Evolutionary conservation across 2,329 filamentous ascomycete genomes (phyloP), one percentile per base, ranked within the genome.

Genomic region (Neonectria coccinea): DNA sequence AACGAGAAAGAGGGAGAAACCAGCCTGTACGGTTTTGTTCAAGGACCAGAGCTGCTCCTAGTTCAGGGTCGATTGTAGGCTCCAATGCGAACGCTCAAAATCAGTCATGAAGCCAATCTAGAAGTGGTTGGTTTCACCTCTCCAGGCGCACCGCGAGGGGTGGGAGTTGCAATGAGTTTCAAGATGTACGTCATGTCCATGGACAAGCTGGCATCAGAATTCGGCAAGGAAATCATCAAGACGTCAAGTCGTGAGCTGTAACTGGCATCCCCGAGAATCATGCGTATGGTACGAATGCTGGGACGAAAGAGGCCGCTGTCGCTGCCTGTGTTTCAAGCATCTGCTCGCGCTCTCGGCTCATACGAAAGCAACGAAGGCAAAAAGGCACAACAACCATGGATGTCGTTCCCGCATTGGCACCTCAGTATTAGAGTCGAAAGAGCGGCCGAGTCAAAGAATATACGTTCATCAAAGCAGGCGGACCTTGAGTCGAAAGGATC

Each of bases 391-490:
- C 66, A 65, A 67, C 67, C 66, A 70, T 67, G 67, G 67, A 72
- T 68, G 51, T 67, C 56, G 64, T 56, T 64, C 55, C 65, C 52
- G 60, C 62, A 56, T 56, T 65, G 63, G 62, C 61, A 69, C 58
- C 66, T 70, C 66, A 66, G 58, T 62, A 72, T 74, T 73, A 74
- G 70, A 59, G 69, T 70, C 64, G 70, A 66, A 69, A 67, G 52
- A 53, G 67, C 58, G 56, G 64, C 66, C 70, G 68, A 62, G 60
- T 74, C 70, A 74, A 74, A 66, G 58, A 54, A 53, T 64, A 74
- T 71, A 74, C 72, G 70, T 67, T 74, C 72, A 74, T 73, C 72
- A 74, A 67, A 73, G 65, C 63, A 69, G 65, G 61, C 64, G 68
- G 64, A 56, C 65, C 67, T 64, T 60, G 56, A 64, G 64, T 61